Evolutionary conservation across 176 grass and related monocot genomes (phyloP).

Genomic region (Triticum monococcum): DNA sequence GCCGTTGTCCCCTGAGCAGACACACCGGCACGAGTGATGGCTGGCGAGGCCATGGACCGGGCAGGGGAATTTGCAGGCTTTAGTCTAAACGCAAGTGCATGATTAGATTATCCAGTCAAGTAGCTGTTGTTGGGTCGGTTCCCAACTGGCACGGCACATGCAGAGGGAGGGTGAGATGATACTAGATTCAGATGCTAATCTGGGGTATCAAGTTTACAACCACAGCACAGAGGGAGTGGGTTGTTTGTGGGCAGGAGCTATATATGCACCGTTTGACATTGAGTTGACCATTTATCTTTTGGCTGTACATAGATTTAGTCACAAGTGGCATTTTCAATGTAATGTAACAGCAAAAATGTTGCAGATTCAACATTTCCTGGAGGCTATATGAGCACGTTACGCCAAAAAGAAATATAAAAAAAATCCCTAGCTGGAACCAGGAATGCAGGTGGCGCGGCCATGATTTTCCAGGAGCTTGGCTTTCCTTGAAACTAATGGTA

Average conservation of each 20-base stretch:
- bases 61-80: constrained; percentile 22
- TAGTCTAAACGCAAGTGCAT: constrained; percentile 16
- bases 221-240: background rate
- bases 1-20: constrained; percentile 7
- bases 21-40: constrained; percentile 21
- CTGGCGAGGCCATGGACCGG: background rate
- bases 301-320: no score
- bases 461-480: no score
- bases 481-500: no score
- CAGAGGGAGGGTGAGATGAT: background rate
- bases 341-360: no score
- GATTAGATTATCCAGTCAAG: constrained; percentile 20
- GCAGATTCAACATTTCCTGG: no score
- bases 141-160: constrained; percentile 42
- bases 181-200: constrained; percentile 1
- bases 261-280: background rate
- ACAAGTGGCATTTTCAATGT: no score
- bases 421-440: no score
- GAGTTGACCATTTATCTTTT: no score
- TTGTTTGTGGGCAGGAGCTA: background rate
- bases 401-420: no score
- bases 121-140: background rate
- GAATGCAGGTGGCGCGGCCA: no score
- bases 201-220: background rate
- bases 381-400: no score